phyloP scores from a whole-genome alignment of 148 eudicot species.

The Talinum fruticosum region DNA sequence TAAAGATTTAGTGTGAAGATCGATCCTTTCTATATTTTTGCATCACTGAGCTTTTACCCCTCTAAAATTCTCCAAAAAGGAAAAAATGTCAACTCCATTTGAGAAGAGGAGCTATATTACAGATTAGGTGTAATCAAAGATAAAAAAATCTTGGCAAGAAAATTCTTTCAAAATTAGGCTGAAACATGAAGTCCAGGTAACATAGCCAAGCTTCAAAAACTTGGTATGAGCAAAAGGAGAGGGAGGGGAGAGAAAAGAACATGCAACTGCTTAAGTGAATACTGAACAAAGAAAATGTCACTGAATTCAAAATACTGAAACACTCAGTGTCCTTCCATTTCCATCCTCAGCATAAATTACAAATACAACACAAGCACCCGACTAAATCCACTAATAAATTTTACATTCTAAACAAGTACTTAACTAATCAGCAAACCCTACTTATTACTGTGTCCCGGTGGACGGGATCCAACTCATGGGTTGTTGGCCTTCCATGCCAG shows the following conservation, averaged over 20 bases:
- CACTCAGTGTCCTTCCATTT: constrained; percentile 14
- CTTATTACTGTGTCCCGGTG: constrained; percentile 13
- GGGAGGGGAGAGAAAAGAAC: background rate
- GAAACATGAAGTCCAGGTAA: background rate
- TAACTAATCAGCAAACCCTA: constrained; percentile 15
- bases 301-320: constrained; percentile 12
- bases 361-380: constrained; percentile 26
- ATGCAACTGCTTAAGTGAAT: background rate
- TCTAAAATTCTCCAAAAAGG: too few species aligned
- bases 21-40: too few species aligned
- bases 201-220: background rate
- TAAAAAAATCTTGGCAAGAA: too few species aligned
- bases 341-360: constrained; percentile 16
- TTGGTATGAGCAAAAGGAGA: background rate
- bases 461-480: constrained; percentile 24
- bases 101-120: too few species aligned
- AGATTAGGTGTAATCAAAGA: too few species aligned
- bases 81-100: too few species aligned
- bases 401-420: constrained; percentile 20
- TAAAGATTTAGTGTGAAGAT: too few species aligned
- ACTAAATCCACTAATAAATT: constrained; percentile 19
- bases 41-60: too few species aligned
- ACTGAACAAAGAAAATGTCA: background rate
- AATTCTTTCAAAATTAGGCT: too few species aligned
- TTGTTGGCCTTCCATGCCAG: constrained; percentile 8